phyloP scores from a whole-genome alignment of 129 eudicot genomes.

The Kitagawia praeruptora region DNA sequence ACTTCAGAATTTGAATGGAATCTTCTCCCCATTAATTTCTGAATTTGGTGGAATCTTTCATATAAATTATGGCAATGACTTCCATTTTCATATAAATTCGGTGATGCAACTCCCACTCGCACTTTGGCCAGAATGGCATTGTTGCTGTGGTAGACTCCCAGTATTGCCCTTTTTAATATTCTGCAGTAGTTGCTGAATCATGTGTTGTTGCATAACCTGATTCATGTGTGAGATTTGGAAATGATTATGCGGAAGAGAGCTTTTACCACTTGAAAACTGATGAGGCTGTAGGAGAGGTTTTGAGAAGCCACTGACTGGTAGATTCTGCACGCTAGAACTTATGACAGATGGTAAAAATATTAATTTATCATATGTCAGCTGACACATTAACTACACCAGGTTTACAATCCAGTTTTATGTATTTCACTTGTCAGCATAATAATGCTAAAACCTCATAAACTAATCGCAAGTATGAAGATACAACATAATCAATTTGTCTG shows the following conservation, averaged over 20 bases:
- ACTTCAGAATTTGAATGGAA: too few relatives aligned
- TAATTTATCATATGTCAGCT: conserved; percentile 8
- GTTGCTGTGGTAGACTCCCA: conserved; percentile 34
- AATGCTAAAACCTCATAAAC: conserved; percentile 5
- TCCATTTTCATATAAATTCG: too few relatives aligned
- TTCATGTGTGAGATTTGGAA: conserved; percentile 37
- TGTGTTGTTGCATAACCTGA: conserved; percentile 64
- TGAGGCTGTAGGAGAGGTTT: conserved; percentile 27
- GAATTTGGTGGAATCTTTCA: too few relatives aligned
- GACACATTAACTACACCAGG: neutral
- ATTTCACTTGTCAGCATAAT: conserved; percentile 8
- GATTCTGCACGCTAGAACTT: conserved; percentile 30
- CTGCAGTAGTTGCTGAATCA: conserved; percentile 71
- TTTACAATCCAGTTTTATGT: conserved; percentile 9
- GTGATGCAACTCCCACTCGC: conserved; percentile 43
- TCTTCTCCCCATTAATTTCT: too few relatives aligned
- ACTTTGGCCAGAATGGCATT: conserved; percentile 38
- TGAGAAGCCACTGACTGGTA: conserved; percentile 33
- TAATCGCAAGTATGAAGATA: conserved; percentile 9
- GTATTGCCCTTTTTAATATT: conserved; percentile 46
- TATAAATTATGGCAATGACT: too few relatives aligned
- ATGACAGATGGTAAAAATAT: conserved; percentile 15
- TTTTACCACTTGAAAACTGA: conserved; percentile 29
- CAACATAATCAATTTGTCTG: conserved; percentile 16
- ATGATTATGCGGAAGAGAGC: conserved; percentile 34